phyloP scores from a whole-genome alignment of 257 asterid genomes.

The Ligustrum vulgare region DNA sequence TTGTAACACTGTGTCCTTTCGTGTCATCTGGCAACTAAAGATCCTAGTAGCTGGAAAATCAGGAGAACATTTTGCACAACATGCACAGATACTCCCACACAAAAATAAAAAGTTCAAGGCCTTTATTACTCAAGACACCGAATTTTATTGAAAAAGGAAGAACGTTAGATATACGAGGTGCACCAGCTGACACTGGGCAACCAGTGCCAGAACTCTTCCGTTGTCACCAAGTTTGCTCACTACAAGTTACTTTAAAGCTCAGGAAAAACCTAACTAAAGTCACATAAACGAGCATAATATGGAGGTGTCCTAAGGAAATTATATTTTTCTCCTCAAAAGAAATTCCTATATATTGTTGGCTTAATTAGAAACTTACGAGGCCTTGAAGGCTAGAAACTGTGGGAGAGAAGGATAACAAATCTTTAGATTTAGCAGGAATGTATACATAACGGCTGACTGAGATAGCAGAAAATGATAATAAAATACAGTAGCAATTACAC shows the following conservation, averaged over 20 bases:
- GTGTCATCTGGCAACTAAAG: slow-evolving; percentile 3
- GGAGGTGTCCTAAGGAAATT: background rate
- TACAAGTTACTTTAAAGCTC: slow-evolving; percentile 9
- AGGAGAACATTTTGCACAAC: background rate
- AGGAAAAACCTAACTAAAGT: background rate
- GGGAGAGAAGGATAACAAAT: too few species aligned
- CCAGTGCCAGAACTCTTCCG: slow-evolving; percentile 18
- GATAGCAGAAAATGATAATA: too few species aligned
- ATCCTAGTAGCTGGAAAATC: slow-evolving; percentile 5
- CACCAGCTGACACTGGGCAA: background rate
- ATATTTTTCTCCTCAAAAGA: background rate
- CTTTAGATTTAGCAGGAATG: too few species aligned
- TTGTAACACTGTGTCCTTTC: background rate
- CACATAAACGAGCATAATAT: background rate
- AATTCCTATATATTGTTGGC: slow-evolving; percentile 4
- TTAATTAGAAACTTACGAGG: slow-evolving; percentile 16
- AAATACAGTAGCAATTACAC: slow-evolving; percentile 35
- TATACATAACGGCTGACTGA: too few species aligned
- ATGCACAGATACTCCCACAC: background rate
- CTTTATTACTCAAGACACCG: too few species aligned
- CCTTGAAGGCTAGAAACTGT: too few species aligned
- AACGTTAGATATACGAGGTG: background rate
- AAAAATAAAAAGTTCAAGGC: background rate
- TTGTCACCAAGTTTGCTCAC: slow-evolving; percentile 23
- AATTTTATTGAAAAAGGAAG: background rate